phyloP scores from a whole-genome alignment of 164 flowering plant species.

The Vitis rotundifolia region DNA sequence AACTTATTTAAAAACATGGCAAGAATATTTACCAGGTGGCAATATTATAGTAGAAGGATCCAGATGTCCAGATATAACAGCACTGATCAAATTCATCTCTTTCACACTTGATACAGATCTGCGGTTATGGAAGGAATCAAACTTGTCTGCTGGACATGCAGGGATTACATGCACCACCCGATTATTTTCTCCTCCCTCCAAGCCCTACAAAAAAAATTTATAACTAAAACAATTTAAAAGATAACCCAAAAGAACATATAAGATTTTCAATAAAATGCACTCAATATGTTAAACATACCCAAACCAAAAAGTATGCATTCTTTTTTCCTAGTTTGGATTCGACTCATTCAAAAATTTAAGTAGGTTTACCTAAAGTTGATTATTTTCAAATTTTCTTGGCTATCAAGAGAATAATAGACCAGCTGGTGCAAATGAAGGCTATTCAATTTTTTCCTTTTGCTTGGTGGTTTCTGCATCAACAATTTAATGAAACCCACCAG shows the following conservation, averaged over 20 bases:
- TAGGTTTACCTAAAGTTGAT: too few relatives aligned
- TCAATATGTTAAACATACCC: background rate
- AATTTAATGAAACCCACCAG: too few relatives aligned
- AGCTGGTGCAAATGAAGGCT: too few relatives aligned
- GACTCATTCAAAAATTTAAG: too few relatives aligned
- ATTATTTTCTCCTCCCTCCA: conserved; percentile 34
- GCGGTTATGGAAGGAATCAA: conserved; percentile 28
- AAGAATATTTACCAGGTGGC: conserved; percentile 60
- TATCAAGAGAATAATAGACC: too few relatives aligned
- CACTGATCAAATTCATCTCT: conserved; percentile 60
- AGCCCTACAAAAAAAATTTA: conserved; percentile 38
- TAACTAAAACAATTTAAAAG: conserved; percentile 4
- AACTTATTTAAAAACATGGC: background rate
- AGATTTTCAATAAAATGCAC: background rate
- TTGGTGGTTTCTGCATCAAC: too few relatives aligned
- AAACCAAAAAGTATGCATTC: background rate
- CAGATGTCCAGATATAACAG: conserved; percentile 64
- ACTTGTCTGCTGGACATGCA: conserved; percentile 30
- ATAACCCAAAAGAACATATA: conserved; percentile 3
- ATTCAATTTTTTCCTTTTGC: too few relatives aligned
- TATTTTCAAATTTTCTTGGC: too few relatives aligned
- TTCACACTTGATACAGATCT: conserved; percentile 50
- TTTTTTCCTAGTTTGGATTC: too few relatives aligned
- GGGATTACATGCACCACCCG: conserved; percentile 59
- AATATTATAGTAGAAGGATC: conserved; percentile 50